Percentiles rank a stretch among this genome's conserved stretches.
These are phyloP conservation scores for Candida montana DNA, from an alignment of 805 yeast species.

Conservation along the genomic window DNA sequence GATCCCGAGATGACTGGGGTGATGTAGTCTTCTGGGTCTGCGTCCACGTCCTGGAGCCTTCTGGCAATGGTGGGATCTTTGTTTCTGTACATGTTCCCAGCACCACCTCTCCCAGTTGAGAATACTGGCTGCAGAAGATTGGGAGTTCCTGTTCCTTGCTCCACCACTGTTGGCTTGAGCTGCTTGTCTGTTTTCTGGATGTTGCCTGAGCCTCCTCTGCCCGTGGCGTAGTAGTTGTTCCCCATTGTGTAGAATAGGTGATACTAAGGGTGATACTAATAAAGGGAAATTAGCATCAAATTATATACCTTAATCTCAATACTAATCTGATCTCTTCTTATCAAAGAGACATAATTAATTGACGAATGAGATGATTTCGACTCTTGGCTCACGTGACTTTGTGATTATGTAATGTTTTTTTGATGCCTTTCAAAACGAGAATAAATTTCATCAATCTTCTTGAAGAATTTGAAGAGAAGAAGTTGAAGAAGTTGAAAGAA, in stretches of 20 bases:
- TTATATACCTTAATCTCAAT: no score
- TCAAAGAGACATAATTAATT: background rate
- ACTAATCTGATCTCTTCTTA: no score
- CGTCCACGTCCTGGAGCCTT: slow-evolving; percentile 62
- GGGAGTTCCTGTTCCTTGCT: slow-evolving; percentile 60
- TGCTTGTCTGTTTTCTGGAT: slow-evolving; percentile 38
- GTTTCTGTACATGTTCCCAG: slow-evolving; percentile 67
- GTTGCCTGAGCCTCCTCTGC: slow-evolving; percentile 79
- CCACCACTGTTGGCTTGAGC: slow-evolving; percentile 51
- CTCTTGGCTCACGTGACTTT: background rate
- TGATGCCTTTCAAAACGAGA: no score
- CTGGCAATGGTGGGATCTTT: slow-evolving; percentile 54
- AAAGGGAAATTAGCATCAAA: background rate
- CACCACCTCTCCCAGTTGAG: slow-evolving; percentile 77
- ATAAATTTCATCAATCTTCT: no score
- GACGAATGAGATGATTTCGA: background rate
- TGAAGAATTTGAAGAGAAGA: no score
- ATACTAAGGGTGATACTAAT: no score
- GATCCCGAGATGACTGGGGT: slow-evolving; percentile 36
- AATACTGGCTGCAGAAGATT: slow-evolving; percentile 47
- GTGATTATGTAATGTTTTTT: no score
- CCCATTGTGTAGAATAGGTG: slow-evolving; percentile 3
- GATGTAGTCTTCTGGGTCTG: slow-evolving; percentile 32
- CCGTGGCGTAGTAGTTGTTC: slow-evolving; percentile 51
- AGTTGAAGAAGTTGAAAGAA: no score